Evolutionary conservation across 2,329 filamentous ascomycete species (phyloP), one percentile per base, ranked within the genome.

Genomic region (Aphanoascus verrucosus): DNA sequence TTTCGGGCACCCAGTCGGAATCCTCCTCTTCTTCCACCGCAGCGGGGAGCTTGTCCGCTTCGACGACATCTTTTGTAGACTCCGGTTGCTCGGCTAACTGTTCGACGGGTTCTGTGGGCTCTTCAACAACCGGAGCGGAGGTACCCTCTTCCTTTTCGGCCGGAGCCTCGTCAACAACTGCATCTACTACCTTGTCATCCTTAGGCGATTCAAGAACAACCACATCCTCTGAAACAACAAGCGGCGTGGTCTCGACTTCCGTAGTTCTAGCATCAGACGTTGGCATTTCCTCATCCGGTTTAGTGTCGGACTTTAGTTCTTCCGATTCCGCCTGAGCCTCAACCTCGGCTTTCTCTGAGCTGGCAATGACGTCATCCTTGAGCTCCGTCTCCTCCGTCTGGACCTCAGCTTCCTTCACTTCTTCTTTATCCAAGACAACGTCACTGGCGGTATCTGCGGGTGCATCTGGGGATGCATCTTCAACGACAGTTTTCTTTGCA

Each of bases 241-340:
- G 38, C 14, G 28, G 28, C 5, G 14, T 11, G 9, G 38, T 43
- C 15, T 43, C 49, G 3, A 19, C 2, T 5, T 38, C 17, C 5
- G 9, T 15, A 19, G 5, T 4, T 9, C 40, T 12, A 12, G n/a
- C 41, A 17, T 28, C 12, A 35, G 38, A 32, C 20, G 50, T 46
- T 41, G 34, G 15, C 12, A 41, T 32, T 53, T 53, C 41, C 50
- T 53, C 42, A 53, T 46, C 50, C 20, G 12, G 20, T 23, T 46
- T 41, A 46, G 50, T n/a, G 32, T 31, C 50, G 44, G 49, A 9
- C 3, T 23, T 44, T 35, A 44, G 49, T 38, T 55, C 23, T 47
- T 40, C 44, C 38, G 48, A 17, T 11, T 45, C 23, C 17, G 35
- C 3, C 6, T 52, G 34, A 7, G 12, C 20, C 8, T 15, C 37